Conservation (phyloP, 805 yeast species). For the Yamadazyma paraphyllophila region DNA sequence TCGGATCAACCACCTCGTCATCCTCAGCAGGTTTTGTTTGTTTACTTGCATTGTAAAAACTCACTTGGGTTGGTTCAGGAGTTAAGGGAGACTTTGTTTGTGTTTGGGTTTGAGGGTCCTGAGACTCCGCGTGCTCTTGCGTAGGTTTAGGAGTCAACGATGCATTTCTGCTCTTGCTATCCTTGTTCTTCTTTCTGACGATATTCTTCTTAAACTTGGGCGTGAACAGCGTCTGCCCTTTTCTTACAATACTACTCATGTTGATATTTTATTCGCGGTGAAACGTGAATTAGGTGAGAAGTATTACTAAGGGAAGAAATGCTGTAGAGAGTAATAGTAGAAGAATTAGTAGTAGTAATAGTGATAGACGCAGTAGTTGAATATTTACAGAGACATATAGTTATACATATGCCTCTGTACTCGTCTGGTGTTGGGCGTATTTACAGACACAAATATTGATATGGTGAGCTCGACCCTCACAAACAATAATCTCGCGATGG, state of each 20-base stretch:
- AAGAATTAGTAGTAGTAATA: too few species aligned
- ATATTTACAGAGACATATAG: too few species aligned
- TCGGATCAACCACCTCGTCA: constrained; percentile 14
- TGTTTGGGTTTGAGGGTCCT: background rate
- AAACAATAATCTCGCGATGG: constrained; percentile 1
- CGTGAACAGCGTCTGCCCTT: constrained; percentile 14
- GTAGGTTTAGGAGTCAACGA: constrained; percentile 2
- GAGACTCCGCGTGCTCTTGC: constrained; percentile 1
- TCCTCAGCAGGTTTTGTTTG: constrained; percentile 4
- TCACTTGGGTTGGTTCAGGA: constrained; percentile 12
- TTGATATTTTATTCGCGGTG: background rate
- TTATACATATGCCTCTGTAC: too few species aligned
- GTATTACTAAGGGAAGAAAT: too few species aligned
- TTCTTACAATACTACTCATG: constrained; percentile 18
- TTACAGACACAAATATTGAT: too few species aligned
- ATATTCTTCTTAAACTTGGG: constrained; percentile 15
- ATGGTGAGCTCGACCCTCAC: too few species aligned
- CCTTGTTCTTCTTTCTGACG: constrained; percentile 1
- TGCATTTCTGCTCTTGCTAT: background rate
- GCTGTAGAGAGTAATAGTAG: too few species aligned
- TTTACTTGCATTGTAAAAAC: constrained; percentile 4
- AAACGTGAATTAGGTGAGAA: background rate
- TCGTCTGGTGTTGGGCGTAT: too few species aligned
- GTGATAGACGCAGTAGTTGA: too few species aligned
- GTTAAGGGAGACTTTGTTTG: constrained; percentile 3